phyloP scores from a whole-genome alignment of 1,284 basidiomycete species.

The Fomitopsis schrenkii region DNA sequence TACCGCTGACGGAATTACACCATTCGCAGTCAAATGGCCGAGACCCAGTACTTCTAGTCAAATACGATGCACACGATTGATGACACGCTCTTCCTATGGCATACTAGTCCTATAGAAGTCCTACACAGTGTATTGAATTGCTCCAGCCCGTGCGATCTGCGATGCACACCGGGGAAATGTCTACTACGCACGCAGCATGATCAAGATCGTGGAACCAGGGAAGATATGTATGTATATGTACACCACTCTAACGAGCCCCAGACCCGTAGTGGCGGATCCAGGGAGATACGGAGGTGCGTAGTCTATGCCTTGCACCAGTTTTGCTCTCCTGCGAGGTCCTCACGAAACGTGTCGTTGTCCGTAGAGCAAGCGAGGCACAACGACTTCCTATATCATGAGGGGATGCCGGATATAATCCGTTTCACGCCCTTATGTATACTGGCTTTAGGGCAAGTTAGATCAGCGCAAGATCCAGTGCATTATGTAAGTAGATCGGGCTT shows the following conservation, averaged over 20 bases:
- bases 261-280: conserved; percentile 48
- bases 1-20: not conserved
- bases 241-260: conserved; percentile 83
- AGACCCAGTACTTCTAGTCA: not conserved
- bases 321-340: conserved; percentile 88
- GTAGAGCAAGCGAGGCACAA: conserved; percentile 39
- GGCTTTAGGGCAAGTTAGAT: conserved; percentile 26
- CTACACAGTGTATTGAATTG: not conserved
- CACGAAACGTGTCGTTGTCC: conserved; percentile 54
- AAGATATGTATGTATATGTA: conserved; percentile 45
- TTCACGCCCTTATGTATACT: conserved; percentile 15
- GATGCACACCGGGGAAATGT: not conserved
- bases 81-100: not conserved
- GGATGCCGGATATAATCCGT: conserved; percentile 33
- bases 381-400: conserved; percentile 57
- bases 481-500: conserved; percentile 10
- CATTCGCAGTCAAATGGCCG: not conserved
- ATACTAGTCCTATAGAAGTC: not conserved
- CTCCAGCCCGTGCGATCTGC: not conserved
- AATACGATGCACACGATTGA: not conserved
- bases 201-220: not conserved
- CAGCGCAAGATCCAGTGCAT: conserved; percentile 14
- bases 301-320: conserved; percentile 82
- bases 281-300: conserved; percentile 83
- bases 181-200: not conserved